Evolutionary conservation across 768 basidiomycete genomes (phyloP).

Genomic region (Lentinula edodes): DNA sequence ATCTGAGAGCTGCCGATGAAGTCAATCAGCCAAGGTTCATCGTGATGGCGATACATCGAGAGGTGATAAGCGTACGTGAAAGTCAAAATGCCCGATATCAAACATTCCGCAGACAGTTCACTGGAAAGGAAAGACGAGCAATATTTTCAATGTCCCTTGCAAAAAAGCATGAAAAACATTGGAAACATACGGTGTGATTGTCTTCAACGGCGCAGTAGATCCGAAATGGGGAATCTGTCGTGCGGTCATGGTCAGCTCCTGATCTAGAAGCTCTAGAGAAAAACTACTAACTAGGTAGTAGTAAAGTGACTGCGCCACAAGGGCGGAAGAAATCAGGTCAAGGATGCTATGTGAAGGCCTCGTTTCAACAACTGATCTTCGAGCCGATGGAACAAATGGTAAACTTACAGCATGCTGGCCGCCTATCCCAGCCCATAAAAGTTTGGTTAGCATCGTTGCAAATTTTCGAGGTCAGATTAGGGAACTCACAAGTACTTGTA

Average conservation of each 20-base stretch:
- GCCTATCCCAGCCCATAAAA: constrained; percentile 5
- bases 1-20: constrained; percentile 31
- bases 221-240: constrained; percentile 39
- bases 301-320: constrained; percentile 39
- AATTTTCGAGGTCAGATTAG: background rate
- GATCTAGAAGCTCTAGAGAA: background rate
- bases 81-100: constrained; percentile 36
- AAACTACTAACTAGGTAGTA: constrained; percentile 32
- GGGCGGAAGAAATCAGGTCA: constrained; percentile 31
- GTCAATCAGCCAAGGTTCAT: background rate
- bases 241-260: background rate
- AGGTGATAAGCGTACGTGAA: constrained; percentile 26
- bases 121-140: constrained; percentile 12
- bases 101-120: constrained; percentile 36
- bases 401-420: constrained; percentile 13
- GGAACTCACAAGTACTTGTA: constrained; percentile 25
- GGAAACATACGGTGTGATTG: constrained; percentile 29
- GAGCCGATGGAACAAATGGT: background rate
- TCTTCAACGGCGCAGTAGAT: constrained; percentile 28
- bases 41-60: background rate
- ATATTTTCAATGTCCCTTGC: background rate
- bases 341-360: constrained; percentile 16
- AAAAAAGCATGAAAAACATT: background rate
- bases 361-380: background rate
- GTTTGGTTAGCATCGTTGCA: background rate